Evolutionary conservation across 1,139 yeast species (phyloP).

Genomic region (Komagataea norvegica): DNA sequence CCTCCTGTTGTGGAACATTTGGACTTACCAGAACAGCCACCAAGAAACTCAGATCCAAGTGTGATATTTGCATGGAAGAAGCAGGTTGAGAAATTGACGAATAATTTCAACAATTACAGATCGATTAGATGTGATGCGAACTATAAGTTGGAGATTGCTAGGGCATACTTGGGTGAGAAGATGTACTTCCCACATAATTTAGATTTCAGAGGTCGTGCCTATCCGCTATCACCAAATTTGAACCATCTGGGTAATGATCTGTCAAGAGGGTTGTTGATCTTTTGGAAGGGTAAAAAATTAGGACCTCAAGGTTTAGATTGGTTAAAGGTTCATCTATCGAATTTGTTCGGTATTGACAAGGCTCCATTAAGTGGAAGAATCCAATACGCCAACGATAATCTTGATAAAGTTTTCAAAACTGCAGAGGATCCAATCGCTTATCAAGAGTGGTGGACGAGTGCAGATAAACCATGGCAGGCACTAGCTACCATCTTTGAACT

Average conservation of each 20-base stretch:
- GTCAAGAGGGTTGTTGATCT: constrained; percentile 76
- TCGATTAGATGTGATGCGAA: constrained; percentile 92
- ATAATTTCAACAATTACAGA: constrained; percentile 61
- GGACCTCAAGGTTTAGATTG: constrained; percentile 77
- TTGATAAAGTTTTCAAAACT: constrained; percentile 57
- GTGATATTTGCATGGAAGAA: constrained; percentile 66
- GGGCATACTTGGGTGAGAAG: constrained; percentile 86
- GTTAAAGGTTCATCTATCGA: constrained; percentile 89
- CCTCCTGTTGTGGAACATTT: constrained; percentile 59
- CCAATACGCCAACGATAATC: constrained; percentile 61
- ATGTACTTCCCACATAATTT: constrained; percentile 91
- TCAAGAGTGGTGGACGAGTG: constrained; percentile 74
- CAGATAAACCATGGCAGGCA: constrained; percentile 96
- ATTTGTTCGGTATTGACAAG: constrained; percentile 84
- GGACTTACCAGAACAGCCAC: constrained; percentile 59
- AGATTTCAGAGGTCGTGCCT: constrained; percentile 95
- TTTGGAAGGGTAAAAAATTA: constrained; percentile 82
- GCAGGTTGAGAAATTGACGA: constrained; percentile 50
- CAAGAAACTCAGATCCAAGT: constrained; percentile 65
- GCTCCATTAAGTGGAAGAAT: constrained; percentile 74
- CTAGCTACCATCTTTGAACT: constrained; percentile 83
- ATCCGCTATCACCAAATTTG: constrained; percentile 80
- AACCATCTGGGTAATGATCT: constrained; percentile 88
- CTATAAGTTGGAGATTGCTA: constrained; percentile 89
- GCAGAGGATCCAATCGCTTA: constrained; percentile 66